A percentile compares a stretch with the other conserved stretches of the same genome.
These are phyloP conservation scores for Senna tora DNA, from an alignment of 306 rosid genomes.

Conservation along the genomic window DNA sequence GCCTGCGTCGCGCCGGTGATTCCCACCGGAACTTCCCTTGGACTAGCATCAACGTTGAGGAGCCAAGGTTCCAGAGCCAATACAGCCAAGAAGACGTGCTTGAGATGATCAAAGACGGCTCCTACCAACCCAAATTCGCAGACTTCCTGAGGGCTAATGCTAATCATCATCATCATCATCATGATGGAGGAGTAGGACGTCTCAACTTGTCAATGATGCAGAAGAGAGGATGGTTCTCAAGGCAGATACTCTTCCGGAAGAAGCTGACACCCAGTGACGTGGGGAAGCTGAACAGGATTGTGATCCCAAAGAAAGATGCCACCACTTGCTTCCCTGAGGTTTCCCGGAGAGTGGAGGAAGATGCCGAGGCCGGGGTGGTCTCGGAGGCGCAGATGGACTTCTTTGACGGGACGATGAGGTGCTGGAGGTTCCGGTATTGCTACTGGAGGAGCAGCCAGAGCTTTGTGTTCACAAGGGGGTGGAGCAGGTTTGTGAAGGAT, in stretches of 20 bases:
- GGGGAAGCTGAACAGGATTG: constrained; percentile 49
- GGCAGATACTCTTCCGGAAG: constrained; percentile 45
- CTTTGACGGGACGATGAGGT: constrained; percentile 40
- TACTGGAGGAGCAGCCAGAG: constrained; percentile 56
- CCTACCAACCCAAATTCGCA: constrained; percentile 40
- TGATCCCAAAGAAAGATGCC: constrained; percentile 44
- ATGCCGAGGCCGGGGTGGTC: background rate
- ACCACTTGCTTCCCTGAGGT: constrained; percentile 33
- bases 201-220: constrained; percentile 12
- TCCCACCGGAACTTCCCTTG: constrained; percentile 42
- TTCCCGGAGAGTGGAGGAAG: constrained; percentile 17
- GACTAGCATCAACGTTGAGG: constrained; percentile 30
- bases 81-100: constrained; percentile 41
- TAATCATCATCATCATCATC: too few species aligned
- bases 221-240: constrained; percentile 11
- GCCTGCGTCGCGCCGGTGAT: background rate
- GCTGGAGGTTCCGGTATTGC: constrained; percentile 48
- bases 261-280: constrained; percentile 54
- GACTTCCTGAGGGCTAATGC: constrained; percentile 23
- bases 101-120: constrained; percentile 46
- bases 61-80: constrained; percentile 38
- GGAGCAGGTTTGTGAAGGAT: constrained; percentile 49
- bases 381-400: constrained; percentile 31
- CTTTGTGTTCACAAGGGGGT: constrained; percentile 49
- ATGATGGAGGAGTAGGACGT: background rate